These are phyloP conservation scores for Eucalyptus marginata DNA, from an alignment of 345 rosid genomes.

Conservation along the genomic window DNA sequence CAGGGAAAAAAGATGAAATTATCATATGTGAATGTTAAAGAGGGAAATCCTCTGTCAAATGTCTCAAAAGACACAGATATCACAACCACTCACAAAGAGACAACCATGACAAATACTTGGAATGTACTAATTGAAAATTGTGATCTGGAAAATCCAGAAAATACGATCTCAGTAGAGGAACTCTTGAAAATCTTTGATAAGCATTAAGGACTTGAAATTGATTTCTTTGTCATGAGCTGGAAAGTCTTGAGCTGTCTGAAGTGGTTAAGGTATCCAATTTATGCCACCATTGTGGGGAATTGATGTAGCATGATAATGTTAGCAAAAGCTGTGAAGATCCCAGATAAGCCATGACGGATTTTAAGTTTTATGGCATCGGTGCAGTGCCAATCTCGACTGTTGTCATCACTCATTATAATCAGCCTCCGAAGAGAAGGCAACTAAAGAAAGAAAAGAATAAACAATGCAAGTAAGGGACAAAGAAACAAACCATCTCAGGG, in stretches of 20 bases:
- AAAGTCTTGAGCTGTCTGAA: neutral
- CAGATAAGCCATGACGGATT: neutral
- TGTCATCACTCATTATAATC: neutral
- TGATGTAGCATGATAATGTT: neutral
- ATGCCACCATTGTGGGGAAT: neutral
- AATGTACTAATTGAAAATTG: neutral
- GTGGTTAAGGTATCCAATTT: neutral
- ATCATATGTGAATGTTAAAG: neutral
- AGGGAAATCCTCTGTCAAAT: neutral
- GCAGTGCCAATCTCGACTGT: neutral
- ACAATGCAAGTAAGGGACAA: neutral
- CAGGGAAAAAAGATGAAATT: neutral
- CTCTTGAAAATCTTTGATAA: neutral
- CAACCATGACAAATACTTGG: neutral
- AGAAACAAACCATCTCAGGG: conserved; percentile 74
- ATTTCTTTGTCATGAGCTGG: neutral
- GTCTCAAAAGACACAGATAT: neutral
- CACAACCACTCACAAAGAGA: neutral
- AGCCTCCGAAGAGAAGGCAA: neutral
- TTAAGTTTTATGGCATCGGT: neutral
- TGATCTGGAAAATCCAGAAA: too few relatives aligned
- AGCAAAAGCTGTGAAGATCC: neutral
- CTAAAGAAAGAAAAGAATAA: neutral
- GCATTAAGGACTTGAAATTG: neutral
- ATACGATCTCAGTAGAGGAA: neutral